Conservation (phyloP, 1,284 basidiomycete species). For the Boletus austroedulis region DNA sequence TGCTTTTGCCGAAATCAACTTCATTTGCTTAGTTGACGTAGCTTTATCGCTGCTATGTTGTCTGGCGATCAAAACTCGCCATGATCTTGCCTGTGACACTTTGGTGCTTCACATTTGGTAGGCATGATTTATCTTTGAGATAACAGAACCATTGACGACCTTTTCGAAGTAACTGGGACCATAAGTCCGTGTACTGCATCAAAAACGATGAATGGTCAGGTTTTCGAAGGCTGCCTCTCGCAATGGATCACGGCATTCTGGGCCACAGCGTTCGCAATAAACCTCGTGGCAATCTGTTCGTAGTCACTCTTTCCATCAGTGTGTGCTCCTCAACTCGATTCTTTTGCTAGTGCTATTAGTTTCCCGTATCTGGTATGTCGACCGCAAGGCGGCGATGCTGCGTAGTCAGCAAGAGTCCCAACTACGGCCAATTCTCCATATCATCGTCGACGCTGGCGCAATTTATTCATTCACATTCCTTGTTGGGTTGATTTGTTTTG, state of each 20-base stretch:
- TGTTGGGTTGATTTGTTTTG: slow-evolving; percentile 10
- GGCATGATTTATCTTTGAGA: neutral
- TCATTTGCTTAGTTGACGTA: slow-evolving; percentile 3
- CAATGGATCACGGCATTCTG: slow-evolving; percentile 20
- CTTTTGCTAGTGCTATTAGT: slow-evolving; percentile 15
- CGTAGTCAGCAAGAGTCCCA: slow-evolving; percentile 1
- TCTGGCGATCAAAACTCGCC: slow-evolving; percentile 22
- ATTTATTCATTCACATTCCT: slow-evolving; percentile 24
- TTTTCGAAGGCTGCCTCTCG: slow-evolving; percentile 15
- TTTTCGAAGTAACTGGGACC: slow-evolving; percentile 20
- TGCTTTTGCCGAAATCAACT: neutral
- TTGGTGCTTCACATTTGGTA: slow-evolving; percentile 19
- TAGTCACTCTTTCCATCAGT: neutral
- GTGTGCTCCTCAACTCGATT: neutral
- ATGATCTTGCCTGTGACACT: slow-evolving; percentile 22
- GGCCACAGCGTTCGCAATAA: slow-evolving; percentile 15
- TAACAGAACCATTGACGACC: neutral
- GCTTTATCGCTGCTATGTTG: slow-evolving; percentile 27
- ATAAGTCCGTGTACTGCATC: slow-evolving; percentile 7
- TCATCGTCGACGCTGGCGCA: slow-evolving; percentile 24
- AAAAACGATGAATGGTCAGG: neutral
- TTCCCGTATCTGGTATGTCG: slow-evolving; percentile 26
- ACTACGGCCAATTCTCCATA: slow-evolving; percentile 16
- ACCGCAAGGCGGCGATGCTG: slow-evolving; percentile 6
- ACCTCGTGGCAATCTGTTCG: slow-evolving; percentile 22